These are phyloP conservation scores for Hypoxylon lienhwacheense DNA, from an alignment of 495 filamentous ascomycete genomes.

Conservation along the genomic window DNA sequence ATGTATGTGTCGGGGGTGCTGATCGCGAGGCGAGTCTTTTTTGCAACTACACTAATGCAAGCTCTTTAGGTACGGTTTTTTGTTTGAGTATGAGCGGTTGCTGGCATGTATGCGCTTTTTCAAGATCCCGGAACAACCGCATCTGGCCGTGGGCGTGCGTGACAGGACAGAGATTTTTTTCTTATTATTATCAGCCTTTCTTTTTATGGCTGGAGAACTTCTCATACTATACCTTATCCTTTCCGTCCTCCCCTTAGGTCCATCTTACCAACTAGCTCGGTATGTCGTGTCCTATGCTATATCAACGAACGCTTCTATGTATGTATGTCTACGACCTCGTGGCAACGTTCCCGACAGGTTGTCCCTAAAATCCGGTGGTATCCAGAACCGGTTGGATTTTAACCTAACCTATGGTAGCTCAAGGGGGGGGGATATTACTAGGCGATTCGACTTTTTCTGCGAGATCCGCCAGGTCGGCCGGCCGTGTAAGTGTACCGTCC, in stretches of 20 bases:
- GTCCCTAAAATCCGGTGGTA: slow-evolving; percentile 1
- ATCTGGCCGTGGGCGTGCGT: slow-evolving; percentile 29
- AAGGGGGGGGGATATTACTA: not conserved
- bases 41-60: slow-evolving; percentile 31
- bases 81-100: too few species aligned
- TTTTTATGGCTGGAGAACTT: too few species aligned
- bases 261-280: too few species aligned
- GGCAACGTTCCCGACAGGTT: slow-evolving; percentile 11
- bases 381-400: slow-evolving; percentile 4
- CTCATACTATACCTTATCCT: too few species aligned
- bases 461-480: slow-evolving; percentile 25
- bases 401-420: slow-evolving; percentile 9
- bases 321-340: slow-evolving; percentile 10
- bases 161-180: slow-evolving; percentile 18
- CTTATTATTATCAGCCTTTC: too few species aligned
- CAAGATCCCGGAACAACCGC: slow-evolving; percentile 19
- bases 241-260: too few species aligned
- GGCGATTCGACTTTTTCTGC: slow-evolving; percentile 14
- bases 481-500: slow-evolving; percentile 21
- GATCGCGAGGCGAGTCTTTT: slow-evolving; percentile 30
- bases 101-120: slow-evolving; percentile 15
- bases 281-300: slow-evolving; percentile 16
- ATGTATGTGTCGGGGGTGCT: slow-evolving; percentile 20
- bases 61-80: slow-evolving; percentile 31
- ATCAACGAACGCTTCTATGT: slow-evolving; percentile 15